Base-by-base conservation (phyloP, 139 green algal species). In the Gonium pectorale region DNA sequence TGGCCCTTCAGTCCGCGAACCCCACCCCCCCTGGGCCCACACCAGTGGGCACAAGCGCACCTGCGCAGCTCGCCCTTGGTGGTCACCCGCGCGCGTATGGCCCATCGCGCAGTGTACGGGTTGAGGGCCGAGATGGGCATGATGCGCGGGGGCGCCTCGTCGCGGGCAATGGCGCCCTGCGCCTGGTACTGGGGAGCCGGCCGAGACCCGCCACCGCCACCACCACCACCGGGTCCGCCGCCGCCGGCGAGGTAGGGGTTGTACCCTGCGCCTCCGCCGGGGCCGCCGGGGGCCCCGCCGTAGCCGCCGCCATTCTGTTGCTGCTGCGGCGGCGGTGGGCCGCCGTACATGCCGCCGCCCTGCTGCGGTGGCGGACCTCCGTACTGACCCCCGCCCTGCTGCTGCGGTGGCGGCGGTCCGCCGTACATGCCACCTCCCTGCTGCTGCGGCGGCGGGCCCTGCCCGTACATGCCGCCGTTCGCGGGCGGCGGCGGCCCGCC, bases 101-200 rank as follows among this genome's bases (percentile, higher is more conserved):
- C 97, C 97, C 97, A 99, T 26, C 95, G 88, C 27, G 93, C 96
- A 52, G 95, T 91, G 89, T 98, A 99, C 54, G 96, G 95, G 90
- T 98, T 99, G 24, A 99, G 90, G 1, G 83, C 79, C 27, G 70
- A 91, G 91, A 99, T 99, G 54, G 95, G 94, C 49, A 96, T 88
- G 82, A 99, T 95, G 40, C 89, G 70, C 5, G 88, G 69, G 0
- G 94, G 88, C 6, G 91, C 94, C 35, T 93, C 88, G 66, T 95
- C 89, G 44, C 90, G 81, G 0, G 86, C 87, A 19, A 93, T 83
- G 5, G 91, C 83, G 27, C 85, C 89, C 19, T 75, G 41, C n/a
- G 54, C 69, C 24, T 79, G 70, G 79, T 91, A 92, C 40, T 89
- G 84, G 0, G 82, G n/a, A 19, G 72, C 64, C 19, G 66, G 85